Percentiles rank a stretch among this genome's conserved stretches.
These are phyloP conservation scores for Bisporella sp. DNA, from an alignment of 2,329 filamentous ascomycete species.

Conservation along the genomic window DNA sequence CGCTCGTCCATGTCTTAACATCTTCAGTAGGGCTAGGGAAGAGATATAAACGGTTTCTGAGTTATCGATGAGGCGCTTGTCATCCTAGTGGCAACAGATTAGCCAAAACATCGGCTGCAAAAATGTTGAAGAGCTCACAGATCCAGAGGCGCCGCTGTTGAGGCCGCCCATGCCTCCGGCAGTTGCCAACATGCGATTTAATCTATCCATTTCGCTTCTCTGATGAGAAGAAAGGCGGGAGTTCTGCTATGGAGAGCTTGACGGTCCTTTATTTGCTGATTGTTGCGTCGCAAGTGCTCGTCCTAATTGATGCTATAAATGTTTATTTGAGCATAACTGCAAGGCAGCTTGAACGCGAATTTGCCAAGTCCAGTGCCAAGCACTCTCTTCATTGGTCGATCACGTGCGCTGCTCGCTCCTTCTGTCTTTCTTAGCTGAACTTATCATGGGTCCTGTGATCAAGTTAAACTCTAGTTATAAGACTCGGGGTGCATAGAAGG, in stretches of 20 bases:
- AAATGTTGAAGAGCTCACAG: constrained; percentile 40
- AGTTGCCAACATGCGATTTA: constrained; percentile 78
- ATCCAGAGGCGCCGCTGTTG: constrained; percentile 47
- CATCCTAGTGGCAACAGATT: constrained; percentile 53
- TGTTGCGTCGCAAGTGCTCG: too few species aligned
- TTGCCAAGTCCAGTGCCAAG: too few species aligned
- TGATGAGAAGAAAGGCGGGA: constrained; percentile 1
- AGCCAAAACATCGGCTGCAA: constrained; percentile 8
- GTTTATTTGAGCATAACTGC: background rate
- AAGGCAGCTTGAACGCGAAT: background rate
- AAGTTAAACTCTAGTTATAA: too few species aligned
- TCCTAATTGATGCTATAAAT: too few species aligned
- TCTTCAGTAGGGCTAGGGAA: constrained; percentile 92
- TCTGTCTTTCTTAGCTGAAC: too few species aligned
- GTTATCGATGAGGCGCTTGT: constrained; percentile 90
- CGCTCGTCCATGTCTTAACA: constrained; percentile 94
- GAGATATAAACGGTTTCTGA: constrained; percentile 99
- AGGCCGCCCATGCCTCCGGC: constrained; percentile 62
- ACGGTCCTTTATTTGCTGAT: too few species aligned
- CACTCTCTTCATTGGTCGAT: too few species aligned
- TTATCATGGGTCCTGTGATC: too few species aligned
- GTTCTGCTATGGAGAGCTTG: too few species aligned
- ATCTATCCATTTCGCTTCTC: constrained; percentile 66
- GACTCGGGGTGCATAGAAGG: too few species aligned
- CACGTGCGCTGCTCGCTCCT: too few species aligned